Evolutionary conservation across 306 rosid genomes (phyloP).

Genomic region (Astragalus membranaceus): DNA sequence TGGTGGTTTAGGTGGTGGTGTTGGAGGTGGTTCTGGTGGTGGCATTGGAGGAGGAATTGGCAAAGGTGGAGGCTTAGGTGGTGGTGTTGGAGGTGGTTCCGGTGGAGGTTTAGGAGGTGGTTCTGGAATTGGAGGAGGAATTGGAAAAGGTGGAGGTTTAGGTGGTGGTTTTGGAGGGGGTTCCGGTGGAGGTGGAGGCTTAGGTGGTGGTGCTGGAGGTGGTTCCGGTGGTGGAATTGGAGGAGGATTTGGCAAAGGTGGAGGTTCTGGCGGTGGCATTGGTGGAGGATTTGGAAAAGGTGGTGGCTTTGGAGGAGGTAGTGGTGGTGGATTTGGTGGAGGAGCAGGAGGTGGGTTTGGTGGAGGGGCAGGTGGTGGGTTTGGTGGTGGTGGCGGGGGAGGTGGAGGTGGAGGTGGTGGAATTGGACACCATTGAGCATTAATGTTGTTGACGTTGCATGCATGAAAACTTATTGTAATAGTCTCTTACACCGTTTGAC

Average conservation of each 20-base stretch:
- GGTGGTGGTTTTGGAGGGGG: constrained; percentile 32
- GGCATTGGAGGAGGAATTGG: constrained; percentile 22
- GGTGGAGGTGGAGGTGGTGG: constrained; percentile 22
- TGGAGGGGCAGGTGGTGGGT: constrained; percentile 15
- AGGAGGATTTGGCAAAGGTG: constrained; percentile 6
- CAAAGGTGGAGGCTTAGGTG: constrained; percentile 33
- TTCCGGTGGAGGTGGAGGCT: constrained; percentile 26
- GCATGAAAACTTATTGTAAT: not conserved
- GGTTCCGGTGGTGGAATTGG: constrained; percentile 19
- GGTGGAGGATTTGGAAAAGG: constrained; percentile 31
- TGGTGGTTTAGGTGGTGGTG: constrained; percentile 23
- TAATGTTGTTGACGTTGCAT: not conserved
- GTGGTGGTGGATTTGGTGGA: constrained; percentile 23
- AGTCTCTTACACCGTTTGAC: not conserved
- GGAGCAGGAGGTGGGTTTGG: constrained; percentile 21
- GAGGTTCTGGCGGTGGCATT: constrained; percentile 24
- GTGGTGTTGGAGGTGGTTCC: constrained; percentile 20
- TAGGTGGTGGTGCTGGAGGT: constrained; percentile 34
- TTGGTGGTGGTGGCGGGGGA: constrained; percentile 13
- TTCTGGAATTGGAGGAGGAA: not conserved
- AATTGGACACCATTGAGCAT: constrained; percentile 48
- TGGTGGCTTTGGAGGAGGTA: constrained; percentile 34
- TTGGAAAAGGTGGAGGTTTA: constrained; percentile 10
- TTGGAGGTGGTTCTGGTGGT: constrained; percentile 13
- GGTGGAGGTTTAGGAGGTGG: constrained; percentile 23